Evolutionary conservation across 257 asterid species (phyloP).

Genomic region (Solanum ossicruentum): DNA sequence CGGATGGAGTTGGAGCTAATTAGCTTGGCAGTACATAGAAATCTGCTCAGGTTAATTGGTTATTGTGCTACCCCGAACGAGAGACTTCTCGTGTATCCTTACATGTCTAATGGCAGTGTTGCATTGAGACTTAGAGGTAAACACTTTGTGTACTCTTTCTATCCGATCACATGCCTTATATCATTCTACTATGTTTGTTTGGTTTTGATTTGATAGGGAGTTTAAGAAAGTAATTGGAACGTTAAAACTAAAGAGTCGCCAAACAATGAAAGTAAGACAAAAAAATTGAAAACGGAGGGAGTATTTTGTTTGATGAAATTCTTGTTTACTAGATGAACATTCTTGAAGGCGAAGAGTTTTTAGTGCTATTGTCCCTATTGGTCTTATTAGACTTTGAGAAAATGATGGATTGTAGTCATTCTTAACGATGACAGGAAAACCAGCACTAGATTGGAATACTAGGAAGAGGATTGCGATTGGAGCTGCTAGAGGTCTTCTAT

Average conservation of each 20-base stretch:
- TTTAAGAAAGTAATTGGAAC: background rate
- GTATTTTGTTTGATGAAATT: background rate
- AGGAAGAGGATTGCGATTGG: slow-evolving; percentile 87
- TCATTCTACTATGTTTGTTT: background rate
- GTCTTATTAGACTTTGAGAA: background rate
- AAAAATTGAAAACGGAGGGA: too few species aligned
- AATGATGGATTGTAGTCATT: background rate
- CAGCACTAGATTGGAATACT: slow-evolving; percentile 68
- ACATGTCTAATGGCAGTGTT: slow-evolving; percentile 89
- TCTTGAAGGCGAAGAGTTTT: background rate
- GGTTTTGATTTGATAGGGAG: background rate
- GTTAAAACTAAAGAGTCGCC: too few species aligned
- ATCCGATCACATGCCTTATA: background rate
- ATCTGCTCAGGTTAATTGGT: slow-evolving; percentile 69
- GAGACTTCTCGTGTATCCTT: slow-evolving; percentile 87
- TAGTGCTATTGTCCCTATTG: background rate
- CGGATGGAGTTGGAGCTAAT: slow-evolving; percentile 77
- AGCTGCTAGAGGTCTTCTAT: slow-evolving; percentile 81
- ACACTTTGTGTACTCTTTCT: background rate
- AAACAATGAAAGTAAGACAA: too few species aligned
- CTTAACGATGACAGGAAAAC: slow-evolving; percentile 39
- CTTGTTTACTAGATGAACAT: background rate
- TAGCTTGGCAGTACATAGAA: slow-evolving; percentile 86
- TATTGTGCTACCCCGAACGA: slow-evolving; percentile 64
- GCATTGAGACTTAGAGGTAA: slow-evolving; percentile 82